These are phyloP conservation scores for Trametes gibbosa DNA, from an alignment of 768 basidiomycete species.

Conservation along the genomic window DNA sequence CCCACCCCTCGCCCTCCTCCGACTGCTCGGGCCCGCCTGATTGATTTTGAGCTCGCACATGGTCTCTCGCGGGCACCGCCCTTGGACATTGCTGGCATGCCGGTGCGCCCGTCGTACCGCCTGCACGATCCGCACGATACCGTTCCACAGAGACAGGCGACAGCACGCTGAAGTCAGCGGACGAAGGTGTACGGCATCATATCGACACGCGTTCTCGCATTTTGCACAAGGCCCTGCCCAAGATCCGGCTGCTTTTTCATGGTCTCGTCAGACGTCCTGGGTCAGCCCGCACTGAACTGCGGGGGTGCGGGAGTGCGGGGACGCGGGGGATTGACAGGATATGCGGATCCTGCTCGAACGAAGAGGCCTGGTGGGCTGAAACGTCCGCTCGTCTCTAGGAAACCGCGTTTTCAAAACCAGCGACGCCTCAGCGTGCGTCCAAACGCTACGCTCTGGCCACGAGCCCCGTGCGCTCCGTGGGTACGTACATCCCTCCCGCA, in stretches of 20 bases:
- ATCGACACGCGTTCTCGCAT: neutral
- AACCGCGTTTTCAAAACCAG: constrained; percentile 2
- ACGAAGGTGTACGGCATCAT: constrained; percentile 7
- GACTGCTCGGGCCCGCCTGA: constrained; percentile 9
- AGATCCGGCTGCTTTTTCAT: neutral
- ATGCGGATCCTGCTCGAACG: neutral
- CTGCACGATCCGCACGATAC: neutral
- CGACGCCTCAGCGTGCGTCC: neutral
- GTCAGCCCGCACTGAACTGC: neutral
- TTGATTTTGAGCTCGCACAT: constrained; percentile 4
- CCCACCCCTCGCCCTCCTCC: neutral
- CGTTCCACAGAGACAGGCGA: neutral
- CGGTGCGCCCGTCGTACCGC: neutral
- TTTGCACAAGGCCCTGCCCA: neutral
- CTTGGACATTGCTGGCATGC: neutral
- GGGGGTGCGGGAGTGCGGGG: too few relatives aligned
- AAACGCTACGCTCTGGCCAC: neutral
- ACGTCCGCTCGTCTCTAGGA: neutral
- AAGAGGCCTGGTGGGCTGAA: neutral
- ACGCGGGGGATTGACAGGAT: neutral
- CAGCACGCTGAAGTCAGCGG: constrained; percentile 1
- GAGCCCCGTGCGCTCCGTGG: neutral
- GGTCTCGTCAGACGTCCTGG: neutral
- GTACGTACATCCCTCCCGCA: neutral
- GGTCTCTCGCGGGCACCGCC: neutral